Conservation (phyloP, 176 grass and related monocot genomes). For the Triticum urartu region DNA sequence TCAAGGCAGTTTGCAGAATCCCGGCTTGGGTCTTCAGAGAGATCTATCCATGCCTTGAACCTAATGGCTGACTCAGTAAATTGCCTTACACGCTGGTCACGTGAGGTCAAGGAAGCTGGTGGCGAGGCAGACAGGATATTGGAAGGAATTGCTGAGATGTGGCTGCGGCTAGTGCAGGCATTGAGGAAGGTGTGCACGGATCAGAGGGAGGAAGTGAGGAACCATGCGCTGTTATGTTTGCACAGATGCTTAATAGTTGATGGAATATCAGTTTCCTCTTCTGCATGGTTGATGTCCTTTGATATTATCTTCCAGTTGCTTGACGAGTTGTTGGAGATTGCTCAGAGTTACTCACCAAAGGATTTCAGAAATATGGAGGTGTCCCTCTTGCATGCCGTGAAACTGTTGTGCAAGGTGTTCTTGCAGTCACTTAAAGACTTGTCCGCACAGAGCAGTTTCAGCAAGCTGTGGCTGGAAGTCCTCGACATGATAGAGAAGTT, state of each 20-base stretch:
- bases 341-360: slow-evolving; percentile 72
- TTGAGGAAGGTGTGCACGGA: slow-evolving; percentile 78
- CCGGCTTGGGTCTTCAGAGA: slow-evolving; percentile 70
- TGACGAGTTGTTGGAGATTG: slow-evolving; percentile 85
- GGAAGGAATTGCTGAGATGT: slow-evolving; percentile 95
- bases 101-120: slow-evolving; percentile 60
- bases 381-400: slow-evolving; percentile 79
- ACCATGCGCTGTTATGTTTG: slow-evolving; percentile 73
- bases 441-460: slow-evolving; percentile 54
- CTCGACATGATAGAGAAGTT: slow-evolving; percentile 84
- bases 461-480: slow-evolving; percentile 79
- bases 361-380: slow-evolving; percentile 96
- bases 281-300: slow-evolving; percentile 81
- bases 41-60: slow-evolving; percentile 88
- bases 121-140: slow-evolving; percentile 68
- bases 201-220: slow-evolving; percentile 92
- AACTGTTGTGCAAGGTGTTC: slow-evolving; percentile 82
- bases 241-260: slow-evolving; percentile 85
- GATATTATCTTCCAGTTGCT: slow-evolving; percentile 89
- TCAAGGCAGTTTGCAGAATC: slow-evolving; percentile 96
- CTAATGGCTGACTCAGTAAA: slow-evolving; percentile 78
- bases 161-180: slow-evolving; percentile 88
- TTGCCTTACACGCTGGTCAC: slow-evolving; percentile 73
- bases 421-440: slow-evolving; percentile 82
- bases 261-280: slow-evolving; percentile 66